Percentiles rank a stretch among this genome's conserved stretches.
phyloP scores from a whole-genome alignment of 345 rosid species.

The Limnanthes douglasii region DNA sequence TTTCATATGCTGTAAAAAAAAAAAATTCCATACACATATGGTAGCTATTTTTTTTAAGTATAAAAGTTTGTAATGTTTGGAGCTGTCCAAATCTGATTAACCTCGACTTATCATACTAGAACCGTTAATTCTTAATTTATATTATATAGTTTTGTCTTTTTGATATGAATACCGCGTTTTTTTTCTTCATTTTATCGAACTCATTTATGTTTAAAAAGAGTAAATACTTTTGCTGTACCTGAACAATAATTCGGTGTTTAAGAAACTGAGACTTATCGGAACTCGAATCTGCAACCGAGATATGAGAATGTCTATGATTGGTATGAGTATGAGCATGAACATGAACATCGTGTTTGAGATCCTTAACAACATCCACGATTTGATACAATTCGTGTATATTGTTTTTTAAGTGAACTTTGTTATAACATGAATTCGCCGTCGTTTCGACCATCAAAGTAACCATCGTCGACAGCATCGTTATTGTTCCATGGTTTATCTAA shows the following conservation, averaged over 20 bases:
- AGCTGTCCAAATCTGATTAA: no score
- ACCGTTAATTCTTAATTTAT: no score
- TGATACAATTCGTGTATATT: slow-evolving; percentile 12
- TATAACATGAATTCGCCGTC: slow-evolving; percentile 31
- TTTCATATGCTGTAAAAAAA: no score
- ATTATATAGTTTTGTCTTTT: no score
- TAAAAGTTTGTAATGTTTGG: no score
- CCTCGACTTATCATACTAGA: no score
- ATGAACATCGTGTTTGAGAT: slow-evolving; percentile 18
- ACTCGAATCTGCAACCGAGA: slow-evolving; percentile 12
- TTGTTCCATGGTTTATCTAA: slow-evolving; percentile 21
- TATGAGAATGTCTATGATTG: slow-evolving; percentile 24
- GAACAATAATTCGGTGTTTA: slow-evolving; percentile 27
- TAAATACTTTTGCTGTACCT: no score
- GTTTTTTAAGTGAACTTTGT: slow-evolving; percentile 13
- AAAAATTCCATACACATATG: no score
- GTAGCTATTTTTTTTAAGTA: no score
- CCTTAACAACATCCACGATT: slow-evolving; percentile 11
- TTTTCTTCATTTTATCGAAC: no score
- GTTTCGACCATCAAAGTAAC: slow-evolving; percentile 37
- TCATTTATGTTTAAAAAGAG: no score
- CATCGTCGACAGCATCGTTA: slow-evolving; percentile 44
- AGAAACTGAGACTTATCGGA: slow-evolving; percentile 13
- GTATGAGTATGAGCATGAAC: slow-evolving; percentile 28
- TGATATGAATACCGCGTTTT: no score